phyloP scores from a whole-genome alignment of 148 eudicot species.

The Bassia scoparia region DNA sequence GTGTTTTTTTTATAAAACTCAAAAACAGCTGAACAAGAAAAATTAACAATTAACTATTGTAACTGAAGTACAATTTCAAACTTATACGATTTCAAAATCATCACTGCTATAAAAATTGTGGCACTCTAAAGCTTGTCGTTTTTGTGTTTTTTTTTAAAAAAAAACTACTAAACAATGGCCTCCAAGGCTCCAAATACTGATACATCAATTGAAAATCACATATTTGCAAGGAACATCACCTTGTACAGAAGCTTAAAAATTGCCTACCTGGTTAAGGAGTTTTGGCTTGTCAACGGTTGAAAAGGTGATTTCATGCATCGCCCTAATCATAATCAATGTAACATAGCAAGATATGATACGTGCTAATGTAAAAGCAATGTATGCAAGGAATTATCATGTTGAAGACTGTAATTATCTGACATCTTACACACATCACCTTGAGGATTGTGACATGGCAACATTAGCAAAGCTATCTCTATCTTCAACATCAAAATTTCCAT shows the following conservation, averaged over 20 bases:
- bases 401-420: background rate
- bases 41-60: too few relatives aligned
- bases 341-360: background rate
- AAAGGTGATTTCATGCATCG: conserved; percentile 69
- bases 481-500: conserved; percentile 34
- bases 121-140: too few relatives aligned
- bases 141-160: too few relatives aligned
- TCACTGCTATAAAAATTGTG: too few relatives aligned
- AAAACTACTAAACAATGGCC: too few relatives aligned
- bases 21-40: too few relatives aligned
- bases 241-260: background rate
- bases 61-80: too few relatives aligned
- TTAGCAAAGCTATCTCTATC: conserved; percentile 46
- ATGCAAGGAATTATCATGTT: background rate
- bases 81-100: too few relatives aligned
- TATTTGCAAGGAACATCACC: background rate
- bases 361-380: background rate
- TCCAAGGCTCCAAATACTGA: too few relatives aligned
- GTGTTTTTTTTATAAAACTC: too few relatives aligned
- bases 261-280: conserved; percentile 67
- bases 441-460: conserved; percentile 28
- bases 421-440: conserved; percentile 49
- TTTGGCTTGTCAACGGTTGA: conserved; percentile 83
- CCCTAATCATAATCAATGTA: conserved; percentile 41
- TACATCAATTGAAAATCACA: too few relatives aligned